Percentiles rank a stretch among this genome's conserved stretches.
phyloP scores from a whole-genome alignment of 805 yeast genomes.

The Monosporozyma unispora region DNA sequence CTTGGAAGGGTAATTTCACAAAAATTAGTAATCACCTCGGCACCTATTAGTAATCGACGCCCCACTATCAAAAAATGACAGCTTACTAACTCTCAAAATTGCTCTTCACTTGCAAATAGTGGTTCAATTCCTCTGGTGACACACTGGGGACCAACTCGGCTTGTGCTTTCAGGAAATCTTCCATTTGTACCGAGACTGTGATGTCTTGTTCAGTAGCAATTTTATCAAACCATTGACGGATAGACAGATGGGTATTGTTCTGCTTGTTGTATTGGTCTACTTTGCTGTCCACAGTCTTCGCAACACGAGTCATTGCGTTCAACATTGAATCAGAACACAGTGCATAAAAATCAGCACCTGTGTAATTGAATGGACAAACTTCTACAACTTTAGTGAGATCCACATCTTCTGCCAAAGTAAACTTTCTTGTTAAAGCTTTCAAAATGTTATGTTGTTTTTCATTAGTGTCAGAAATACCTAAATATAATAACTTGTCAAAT shows the following conservation, averaged over 20 bases:
- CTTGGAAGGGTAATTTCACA: background rate
- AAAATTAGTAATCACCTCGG: background rate
- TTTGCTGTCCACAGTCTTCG: slow-evolving; percentile 62
- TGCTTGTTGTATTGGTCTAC: slow-evolving; percentile 43
- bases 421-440: slow-evolving; percentile 82
- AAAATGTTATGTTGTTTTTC: slow-evolving; percentile 80
- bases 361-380: slow-evolving; percentile 77
- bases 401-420: slow-evolving; percentile 51
- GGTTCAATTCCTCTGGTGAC: slow-evolving; percentile 75
- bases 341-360: slow-evolving; percentile 98
- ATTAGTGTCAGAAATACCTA: slow-evolving; percentile 87
- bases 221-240: slow-evolving; percentile 88
- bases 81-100: slow-evolving; percentile 47
- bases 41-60: background rate
- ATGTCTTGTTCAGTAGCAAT: slow-evolving; percentile 59
- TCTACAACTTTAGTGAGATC: slow-evolving; percentile 52
- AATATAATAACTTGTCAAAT: slow-evolving; percentile 87
- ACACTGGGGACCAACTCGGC: slow-evolving; percentile 73
- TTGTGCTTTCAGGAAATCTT: slow-evolving; percentile 73
- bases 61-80: background rate
- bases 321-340: slow-evolving; percentile 92
- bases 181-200: slow-evolving; percentile 55
- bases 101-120: slow-evolving; percentile 68
- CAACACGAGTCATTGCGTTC: slow-evolving; percentile 90
- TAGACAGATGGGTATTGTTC: slow-evolving; percentile 41